These are phyloP conservation scores for Stemphylium vesicarium DNA, from an alignment of 2,329 filamentous ascomycete species.

Conservation along the genomic window DNA sequence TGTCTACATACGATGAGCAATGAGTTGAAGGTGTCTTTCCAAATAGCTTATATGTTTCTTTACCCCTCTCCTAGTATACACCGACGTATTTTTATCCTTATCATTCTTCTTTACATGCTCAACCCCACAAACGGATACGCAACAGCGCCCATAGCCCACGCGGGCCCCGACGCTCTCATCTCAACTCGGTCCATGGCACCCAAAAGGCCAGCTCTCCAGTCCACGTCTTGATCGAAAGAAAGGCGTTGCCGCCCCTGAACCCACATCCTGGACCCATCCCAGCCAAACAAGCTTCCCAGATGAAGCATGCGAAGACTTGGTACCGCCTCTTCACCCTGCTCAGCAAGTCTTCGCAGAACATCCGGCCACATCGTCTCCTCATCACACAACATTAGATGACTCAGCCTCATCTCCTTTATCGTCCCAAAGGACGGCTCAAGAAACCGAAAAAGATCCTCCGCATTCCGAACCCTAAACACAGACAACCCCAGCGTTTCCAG, in stretches of 20 bases:
- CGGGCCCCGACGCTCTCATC: conserved; percentile 15
- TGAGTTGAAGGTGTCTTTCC: no score
- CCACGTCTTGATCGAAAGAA: background rate
- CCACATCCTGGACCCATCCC: no score
- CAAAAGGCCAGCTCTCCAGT: conserved; percentile 13
- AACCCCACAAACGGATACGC: conserved; percentile 29
- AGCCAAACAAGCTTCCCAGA: no score
- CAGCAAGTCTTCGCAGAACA: conserved; percentile 11
- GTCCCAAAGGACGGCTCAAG: conserved; percentile 13
- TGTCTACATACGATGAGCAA: no score
- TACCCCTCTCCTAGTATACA: no score
- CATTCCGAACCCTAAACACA: conserved; percentile 20
- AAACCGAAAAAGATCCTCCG: conserved; percentile 21
- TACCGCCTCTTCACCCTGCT: background rate
- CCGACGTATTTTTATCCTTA: no score
- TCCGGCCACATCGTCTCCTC: conserved; percentile 15
- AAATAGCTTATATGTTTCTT: no score
- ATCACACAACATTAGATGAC: conserved; percentile 20
- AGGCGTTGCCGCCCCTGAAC: background rate
- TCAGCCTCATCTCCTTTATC: conserved; percentile 21
- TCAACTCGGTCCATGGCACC: conserved; percentile 4
- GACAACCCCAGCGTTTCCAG: conserved; percentile 25
- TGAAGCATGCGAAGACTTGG: no score
- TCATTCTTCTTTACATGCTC: no score
- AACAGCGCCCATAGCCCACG: conserved; percentile 26